A percentile compares a stretch with the other conserved stretches of the same genome.
Conservation (phyloP, 768 basidiomycete genomes). For the Omphalotus guepiniiformis region DNA sequence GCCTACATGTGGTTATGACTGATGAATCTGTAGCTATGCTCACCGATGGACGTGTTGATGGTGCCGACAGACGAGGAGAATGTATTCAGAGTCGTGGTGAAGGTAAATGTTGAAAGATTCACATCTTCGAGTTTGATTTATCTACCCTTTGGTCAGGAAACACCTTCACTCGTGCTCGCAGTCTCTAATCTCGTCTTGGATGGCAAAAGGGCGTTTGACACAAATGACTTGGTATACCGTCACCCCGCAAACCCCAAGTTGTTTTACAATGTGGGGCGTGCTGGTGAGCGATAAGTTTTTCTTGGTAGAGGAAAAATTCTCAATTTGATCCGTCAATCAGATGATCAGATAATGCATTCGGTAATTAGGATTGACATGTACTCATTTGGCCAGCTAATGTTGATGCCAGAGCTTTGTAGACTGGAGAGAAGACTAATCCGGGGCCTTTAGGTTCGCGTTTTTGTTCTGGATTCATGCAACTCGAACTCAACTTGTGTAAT, state of each 20-base stretch:
- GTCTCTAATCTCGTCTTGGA: constrained; percentile 24
- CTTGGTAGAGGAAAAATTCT: constrained; percentile 31
- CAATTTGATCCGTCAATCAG: neutral
- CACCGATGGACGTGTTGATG: neutral
- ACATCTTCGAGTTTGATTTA: neutral
- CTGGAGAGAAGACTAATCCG: neutral
- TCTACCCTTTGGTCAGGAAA: constrained; percentile 7
- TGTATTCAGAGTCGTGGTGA: neutral
- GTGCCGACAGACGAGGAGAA: neutral
- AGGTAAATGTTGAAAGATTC: neutral
- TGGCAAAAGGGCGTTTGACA: constrained; percentile 24
- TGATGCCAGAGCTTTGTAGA: constrained; percentile 17
- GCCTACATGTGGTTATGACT: neutral
- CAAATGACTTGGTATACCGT: constrained; percentile 28
- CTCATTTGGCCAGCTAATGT: neutral
- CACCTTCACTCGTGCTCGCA: constrained; percentile 13
- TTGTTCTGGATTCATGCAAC: neutral
- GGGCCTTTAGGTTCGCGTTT: neutral
- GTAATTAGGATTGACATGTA: neutral
- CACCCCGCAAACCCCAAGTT: constrained; percentile 30
- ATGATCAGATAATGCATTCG: constrained; percentile 11
- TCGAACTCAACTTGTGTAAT: neutral
- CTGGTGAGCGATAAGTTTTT: constrained; percentile 38
- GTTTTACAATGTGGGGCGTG: constrained; percentile 29
- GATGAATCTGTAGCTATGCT: neutral